Percentiles rank a stretch among this genome's conserved stretches.
Conservation (phyloP, 495 filamentous ascomycete species). For the Podospora comata region DNA sequence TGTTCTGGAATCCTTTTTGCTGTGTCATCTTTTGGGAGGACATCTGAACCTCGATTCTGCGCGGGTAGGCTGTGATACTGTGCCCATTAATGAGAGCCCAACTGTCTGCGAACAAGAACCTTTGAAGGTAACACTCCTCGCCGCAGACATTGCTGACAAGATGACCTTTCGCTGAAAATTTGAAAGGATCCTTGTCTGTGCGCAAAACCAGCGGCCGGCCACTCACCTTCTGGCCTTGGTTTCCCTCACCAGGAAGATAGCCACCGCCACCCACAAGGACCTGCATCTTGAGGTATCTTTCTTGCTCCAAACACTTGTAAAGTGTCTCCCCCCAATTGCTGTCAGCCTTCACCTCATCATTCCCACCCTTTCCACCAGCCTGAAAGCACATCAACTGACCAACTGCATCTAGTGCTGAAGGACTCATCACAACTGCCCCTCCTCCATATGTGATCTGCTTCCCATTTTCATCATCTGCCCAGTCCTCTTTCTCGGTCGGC, state of each 20-base stretch:
- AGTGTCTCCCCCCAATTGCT: slow-evolving; percentile 35
- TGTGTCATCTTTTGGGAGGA: slow-evolving; percentile 19
- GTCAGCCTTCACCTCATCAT: not conserved
- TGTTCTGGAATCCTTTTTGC: slow-evolving; percentile 18
- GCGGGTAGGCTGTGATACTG: not conserved
- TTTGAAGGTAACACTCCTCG: not conserved
- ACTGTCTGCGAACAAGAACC: not conserved
- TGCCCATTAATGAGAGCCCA: not conserved
- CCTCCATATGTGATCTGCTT: slow-evolving; percentile 56
- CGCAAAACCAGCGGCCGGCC: not conserved
- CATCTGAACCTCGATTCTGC: not conserved
- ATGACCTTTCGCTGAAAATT: not conserved
- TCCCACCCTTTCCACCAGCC: slow-evolving; percentile 18
- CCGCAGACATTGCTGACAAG: not conserved
- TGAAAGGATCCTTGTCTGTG: not conserved
- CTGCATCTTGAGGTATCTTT: not conserved
- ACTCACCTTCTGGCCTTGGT: not conserved
- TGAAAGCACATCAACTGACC: slow-evolving; percentile 32
- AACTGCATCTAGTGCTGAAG: slow-evolving; percentile 46
- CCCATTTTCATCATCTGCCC: slow-evolving; percentile 34
- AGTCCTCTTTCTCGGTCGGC: slow-evolving; percentile 52
- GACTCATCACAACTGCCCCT: slow-evolving; percentile 57
- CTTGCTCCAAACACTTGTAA: slow-evolving; percentile 49
- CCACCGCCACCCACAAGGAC: not conserved
- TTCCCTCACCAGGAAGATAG: not conserved